These are phyloP conservation scores for Uronychia setigera DNA, from an alignment of 73 alveolate species.

Conservation along the genomic window DNA sequence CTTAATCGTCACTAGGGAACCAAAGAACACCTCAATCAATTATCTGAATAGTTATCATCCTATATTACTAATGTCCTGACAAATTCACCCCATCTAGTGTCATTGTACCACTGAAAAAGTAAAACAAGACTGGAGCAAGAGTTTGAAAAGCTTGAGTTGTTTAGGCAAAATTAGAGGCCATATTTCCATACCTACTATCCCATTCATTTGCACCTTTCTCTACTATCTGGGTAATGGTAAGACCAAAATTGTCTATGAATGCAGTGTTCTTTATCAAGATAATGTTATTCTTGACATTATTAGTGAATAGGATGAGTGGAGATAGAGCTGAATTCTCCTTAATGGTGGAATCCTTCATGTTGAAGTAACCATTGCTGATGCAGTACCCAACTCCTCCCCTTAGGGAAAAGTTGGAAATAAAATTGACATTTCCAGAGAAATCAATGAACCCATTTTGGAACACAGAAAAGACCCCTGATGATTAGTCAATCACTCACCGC, in stretches of 20 bases:
- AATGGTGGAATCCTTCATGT: not conserved
- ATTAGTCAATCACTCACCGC: no score
- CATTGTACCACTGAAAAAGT: not conserved
- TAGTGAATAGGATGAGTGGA: not conserved
- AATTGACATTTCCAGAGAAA: no score
- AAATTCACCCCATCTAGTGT: not conserved
- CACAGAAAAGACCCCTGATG: no score
- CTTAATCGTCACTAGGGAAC: not conserved
- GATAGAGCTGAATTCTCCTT: not conserved
- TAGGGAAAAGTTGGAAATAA: not conserved
- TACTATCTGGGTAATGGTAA: not conserved
- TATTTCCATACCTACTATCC: not conserved
- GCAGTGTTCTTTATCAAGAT: not conserved
- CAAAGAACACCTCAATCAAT: not conserved
- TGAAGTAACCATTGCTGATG: not conserved
- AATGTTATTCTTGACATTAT: no score
- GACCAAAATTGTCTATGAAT: not conserved
- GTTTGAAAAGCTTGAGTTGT: not conserved
- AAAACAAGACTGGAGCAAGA: not conserved
- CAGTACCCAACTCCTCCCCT: not conserved
- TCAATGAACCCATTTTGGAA: no score
- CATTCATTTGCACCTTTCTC: not conserved
- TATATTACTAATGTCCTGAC: not conserved
- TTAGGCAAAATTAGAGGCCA: not conserved
- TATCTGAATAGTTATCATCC: not conserved